Conservation (phyloP, 2,329 filamentous ascomycete genomes). For the Colletotrichum endophyticum region DNA sequence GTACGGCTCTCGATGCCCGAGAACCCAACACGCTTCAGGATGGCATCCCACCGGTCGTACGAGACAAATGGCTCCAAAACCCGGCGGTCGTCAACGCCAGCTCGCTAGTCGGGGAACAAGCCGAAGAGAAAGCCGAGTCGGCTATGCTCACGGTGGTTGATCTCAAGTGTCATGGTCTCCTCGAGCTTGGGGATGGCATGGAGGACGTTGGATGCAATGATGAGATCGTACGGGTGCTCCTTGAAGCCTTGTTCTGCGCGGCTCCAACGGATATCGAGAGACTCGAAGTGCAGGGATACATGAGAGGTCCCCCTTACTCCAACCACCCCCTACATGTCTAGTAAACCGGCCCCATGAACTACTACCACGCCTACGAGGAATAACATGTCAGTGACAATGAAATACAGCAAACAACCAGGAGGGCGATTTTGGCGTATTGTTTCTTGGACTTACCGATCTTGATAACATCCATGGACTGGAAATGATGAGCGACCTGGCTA, state of each 20-base stretch:
- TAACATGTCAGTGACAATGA: neutral
- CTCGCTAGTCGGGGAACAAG: conserved; percentile 33
- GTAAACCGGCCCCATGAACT: no score
- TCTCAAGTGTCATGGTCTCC: conserved; percentile 20
- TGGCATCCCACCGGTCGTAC: conserved; percentile 27
- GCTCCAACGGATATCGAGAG: no score
- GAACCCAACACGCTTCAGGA: conserved; percentile 32
- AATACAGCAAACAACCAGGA: conserved; percentile 11
- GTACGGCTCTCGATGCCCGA: neutral
- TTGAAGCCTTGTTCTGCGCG: conserved; percentile 29
- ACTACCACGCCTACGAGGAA: neutral
- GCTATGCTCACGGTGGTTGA: neutral
- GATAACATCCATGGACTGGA: no score
- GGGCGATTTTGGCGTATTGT: conserved; percentile 35
- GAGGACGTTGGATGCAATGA: conserved; percentile 32
- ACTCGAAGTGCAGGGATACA: no score
- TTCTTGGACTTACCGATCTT: neutral
- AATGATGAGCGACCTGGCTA: no score
- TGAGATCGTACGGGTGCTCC: conserved; percentile 28
- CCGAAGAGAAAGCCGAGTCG: conserved; percentile 22
- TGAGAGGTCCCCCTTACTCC: no score
- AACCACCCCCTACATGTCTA: no score
- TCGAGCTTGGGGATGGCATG: conserved; percentile 29
- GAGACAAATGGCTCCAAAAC: conserved; percentile 25
- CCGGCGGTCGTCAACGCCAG: conserved; percentile 26